Percentiles rank a stretch among this genome's conserved stretches.
phyloP scores from a whole-genome alignment of 1,284 basidiomycete genomes.

The Tilletiaria anomala region DNA sequence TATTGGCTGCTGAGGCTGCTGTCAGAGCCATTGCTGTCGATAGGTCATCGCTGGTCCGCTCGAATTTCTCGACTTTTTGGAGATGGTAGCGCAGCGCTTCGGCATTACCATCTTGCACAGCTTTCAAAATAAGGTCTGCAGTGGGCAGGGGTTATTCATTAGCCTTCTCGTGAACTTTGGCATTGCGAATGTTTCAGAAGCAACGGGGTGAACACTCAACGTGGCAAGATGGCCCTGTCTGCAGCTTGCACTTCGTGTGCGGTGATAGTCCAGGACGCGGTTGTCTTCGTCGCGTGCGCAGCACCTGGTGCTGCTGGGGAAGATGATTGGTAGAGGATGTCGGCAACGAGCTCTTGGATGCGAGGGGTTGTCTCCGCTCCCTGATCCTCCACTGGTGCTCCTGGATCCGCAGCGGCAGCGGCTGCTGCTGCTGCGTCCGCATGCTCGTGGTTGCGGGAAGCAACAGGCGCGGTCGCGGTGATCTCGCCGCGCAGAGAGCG shows the following conservation, averaged over 20 bases:
- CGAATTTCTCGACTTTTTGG: background rate
- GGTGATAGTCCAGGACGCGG: background rate
- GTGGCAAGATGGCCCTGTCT: background rate
- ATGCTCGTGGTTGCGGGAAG: too few species aligned
- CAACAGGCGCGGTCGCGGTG: constrained; percentile 46
- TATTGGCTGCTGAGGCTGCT: too few species aligned
- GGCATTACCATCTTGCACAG: background rate
- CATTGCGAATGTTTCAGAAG: too few species aligned
- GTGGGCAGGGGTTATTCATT: too few species aligned
- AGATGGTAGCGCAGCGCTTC: background rate
- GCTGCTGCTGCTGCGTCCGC: too few species aligned
- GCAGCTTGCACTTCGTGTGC: background rate
- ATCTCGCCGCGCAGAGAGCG: constrained; percentile 74
- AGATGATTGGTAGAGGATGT: background rate
- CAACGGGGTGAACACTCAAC: too few species aligned
- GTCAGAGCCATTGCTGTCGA: too few species aligned
- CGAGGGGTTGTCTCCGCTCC: background rate
- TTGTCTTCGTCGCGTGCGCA: too few species aligned
- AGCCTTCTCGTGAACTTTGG: too few species aligned
- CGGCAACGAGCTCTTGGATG: background rate
- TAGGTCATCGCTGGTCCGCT: too few species aligned
- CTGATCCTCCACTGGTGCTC: background rate
- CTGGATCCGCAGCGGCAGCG: too few species aligned
- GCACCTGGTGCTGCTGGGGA: too few species aligned
- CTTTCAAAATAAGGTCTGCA: background rate